These are phyloP conservation scores for Phalaenopsis equestris DNA, from an alignment of 106 monocot species.

Conservation along the genomic window DNA sequence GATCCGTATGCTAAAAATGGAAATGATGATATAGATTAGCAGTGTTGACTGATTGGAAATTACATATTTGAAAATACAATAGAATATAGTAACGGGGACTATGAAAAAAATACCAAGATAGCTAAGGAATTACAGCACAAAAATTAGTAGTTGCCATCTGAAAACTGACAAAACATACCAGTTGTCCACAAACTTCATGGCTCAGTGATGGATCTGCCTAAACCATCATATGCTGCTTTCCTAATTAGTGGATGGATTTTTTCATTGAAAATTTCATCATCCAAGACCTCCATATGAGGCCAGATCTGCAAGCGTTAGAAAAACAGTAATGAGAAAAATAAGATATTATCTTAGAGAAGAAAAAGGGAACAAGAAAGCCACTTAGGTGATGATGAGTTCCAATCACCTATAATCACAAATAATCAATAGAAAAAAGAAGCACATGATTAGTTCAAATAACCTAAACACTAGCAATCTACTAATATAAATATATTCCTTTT, in stretches of 20 bases:
- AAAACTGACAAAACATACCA: no score
- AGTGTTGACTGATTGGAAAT: no score
- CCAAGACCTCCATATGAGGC: constrained; percentile 66
- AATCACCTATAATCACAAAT: background rate
- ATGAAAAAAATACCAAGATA: no score
- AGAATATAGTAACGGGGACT: no score
- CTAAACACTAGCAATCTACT: no score
- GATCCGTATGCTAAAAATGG: no score
- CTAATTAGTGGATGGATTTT: constrained; percentile 46
- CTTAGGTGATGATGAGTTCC: background rate
- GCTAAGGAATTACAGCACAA: no score
- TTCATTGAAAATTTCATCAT: constrained; percentile 51
- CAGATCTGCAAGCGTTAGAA: constrained; percentile 47
- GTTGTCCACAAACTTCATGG: background rate
- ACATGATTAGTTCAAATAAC: background rate
- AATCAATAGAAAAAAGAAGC: background rate
- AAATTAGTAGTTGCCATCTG: no score
- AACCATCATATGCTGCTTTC: constrained; percentile 58
- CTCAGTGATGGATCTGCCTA: constrained; percentile 34
- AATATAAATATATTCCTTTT: no score
- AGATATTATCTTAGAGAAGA: background rate
- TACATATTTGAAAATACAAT: no score
- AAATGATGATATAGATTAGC: no score
- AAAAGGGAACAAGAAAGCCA: background rate
- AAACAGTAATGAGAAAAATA: background rate